Evolutionary conservation across 2,329 filamentous ascomycete species (phyloP).

Genomic region (Hysterium pulicare): DNA sequence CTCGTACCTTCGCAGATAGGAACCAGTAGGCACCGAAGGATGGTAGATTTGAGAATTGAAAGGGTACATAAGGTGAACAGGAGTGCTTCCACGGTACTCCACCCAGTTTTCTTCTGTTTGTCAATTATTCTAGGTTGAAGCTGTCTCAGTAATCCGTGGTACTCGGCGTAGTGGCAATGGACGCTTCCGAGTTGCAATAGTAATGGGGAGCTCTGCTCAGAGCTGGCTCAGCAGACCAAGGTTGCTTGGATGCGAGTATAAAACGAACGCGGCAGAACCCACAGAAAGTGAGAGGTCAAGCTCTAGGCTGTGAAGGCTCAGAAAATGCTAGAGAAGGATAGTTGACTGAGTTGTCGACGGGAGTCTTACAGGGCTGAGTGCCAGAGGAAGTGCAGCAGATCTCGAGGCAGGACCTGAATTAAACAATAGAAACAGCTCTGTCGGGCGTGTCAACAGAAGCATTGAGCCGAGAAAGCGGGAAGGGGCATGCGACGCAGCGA

Average conservation of each 20-base stretch:
- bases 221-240: constrained; percentile 2
- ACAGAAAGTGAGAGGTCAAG: too few relatives aligned
- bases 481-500: background rate
- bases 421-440: background rate
- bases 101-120: background rate
- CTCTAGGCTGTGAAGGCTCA: too few relatives aligned
- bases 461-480: background rate
- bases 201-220: too few relatives aligned
- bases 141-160: too few relatives aligned
- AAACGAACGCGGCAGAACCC: too few relatives aligned
- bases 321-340: too few relatives aligned
- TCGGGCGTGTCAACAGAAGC: background rate
- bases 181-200: too few relatives aligned
- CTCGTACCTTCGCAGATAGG: constrained; percentile 15
- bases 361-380: background rate
- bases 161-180: background rate
- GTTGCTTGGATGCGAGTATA: too few relatives aligned
- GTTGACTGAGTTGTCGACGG: too few relatives aligned
- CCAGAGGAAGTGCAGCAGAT: too few relatives aligned
- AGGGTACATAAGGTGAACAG: constrained; percentile 1
- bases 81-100: constrained; percentile 6
- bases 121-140: too few relatives aligned
- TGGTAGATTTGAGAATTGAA: background rate
- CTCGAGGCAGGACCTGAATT: too few relatives aligned
- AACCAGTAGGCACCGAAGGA: background rate